Evolutionary conservation across 2,329 filamentous ascomycete genomes (phyloP), one percentile per base, ranked within the genome.

Genomic region (Calonectria hawksworthii): DNA sequence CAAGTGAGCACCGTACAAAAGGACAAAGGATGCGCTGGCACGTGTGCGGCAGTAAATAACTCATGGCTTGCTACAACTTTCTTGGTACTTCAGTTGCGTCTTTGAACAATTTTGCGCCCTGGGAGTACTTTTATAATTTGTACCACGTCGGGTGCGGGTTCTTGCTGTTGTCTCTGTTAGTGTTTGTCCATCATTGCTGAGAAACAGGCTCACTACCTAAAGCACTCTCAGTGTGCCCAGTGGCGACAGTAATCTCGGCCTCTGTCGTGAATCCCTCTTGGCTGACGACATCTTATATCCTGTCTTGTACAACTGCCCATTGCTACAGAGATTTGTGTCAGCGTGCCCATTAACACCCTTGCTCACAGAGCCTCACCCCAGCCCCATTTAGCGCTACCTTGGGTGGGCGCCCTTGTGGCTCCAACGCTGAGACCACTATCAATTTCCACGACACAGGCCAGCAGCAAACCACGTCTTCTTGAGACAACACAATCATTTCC

Each of bases 401-500:
- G n/a, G 34, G 56, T 16, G 56, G 56, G 61, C 34, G 18, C 41
- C 21, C 18, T 47, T 21, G 61, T 44, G 61, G 61, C 61, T 67
- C 44, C 44, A 67, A 50, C 65, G 65, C 50, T 68, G 47, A 54
- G 65, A 54, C 65, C 65, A 68, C 47, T 54, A 41, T 54, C 32
- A 34, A 68, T 41, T 54, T 36, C n/a, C 44, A 32, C 30, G 26
- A 14, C 28, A 51, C 38, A 44, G 18, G 50, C 65, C 30, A 56
- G 23, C 23, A 68, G n/a, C 65, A 18, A 41, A 38, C 32, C 65
- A 51, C 34, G 32, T 54, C 65, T 38, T 54, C 32, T 41, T 14
- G 32, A 34, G 50, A 68, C 47, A 26, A 38, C 44, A 38, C 47
- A 54, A 38, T n/a, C 50, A 28, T 5, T 52, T 16, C n/a, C 47